These are phyloP conservation scores for Peziza echinospora DNA, from an alignment of 495 filamentous ascomycete genomes.

Conservation along the genomic window DNA sequence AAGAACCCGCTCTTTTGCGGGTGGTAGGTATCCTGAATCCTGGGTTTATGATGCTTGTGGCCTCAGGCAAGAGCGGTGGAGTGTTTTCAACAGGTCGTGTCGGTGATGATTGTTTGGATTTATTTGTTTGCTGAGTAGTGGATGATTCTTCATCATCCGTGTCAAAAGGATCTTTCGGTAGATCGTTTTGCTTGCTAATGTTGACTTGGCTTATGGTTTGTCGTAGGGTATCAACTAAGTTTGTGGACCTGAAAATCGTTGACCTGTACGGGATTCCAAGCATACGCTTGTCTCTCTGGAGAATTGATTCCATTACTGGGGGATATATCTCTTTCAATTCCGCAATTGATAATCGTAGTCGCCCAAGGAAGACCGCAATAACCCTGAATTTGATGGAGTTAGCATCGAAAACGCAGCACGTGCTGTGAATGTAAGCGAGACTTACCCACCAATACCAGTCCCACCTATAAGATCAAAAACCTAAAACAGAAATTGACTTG, in stretches of 20 bases:
- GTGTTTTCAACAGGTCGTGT: too few species aligned
- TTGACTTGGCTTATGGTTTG: constrained; percentile 23
- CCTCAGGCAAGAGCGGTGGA: too few species aligned
- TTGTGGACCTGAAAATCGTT: constrained; percentile 92
- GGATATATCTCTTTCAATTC: constrained; percentile 93
- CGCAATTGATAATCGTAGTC: constrained; percentile 75
- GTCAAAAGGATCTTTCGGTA: background rate
- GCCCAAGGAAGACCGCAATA: constrained; percentile 89
- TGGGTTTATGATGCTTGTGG: too few species aligned
- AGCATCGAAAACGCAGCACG: too few species aligned
- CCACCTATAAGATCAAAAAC: constrained; percentile 83
- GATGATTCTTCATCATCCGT: constrained; percentile 2
- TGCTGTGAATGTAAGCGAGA: background rate
- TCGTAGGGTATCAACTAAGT: constrained; percentile 79
- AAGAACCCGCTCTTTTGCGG: too few species aligned
- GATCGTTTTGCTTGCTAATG: background rate
- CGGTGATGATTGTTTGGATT: too few species aligned
- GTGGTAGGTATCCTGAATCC: too few species aligned
- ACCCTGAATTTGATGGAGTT: constrained; percentile 25
- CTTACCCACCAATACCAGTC: constrained; percentile 50
- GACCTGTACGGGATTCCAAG: constrained; percentile 82
- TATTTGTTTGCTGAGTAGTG: too few species aligned
- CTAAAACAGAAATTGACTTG: too few species aligned
- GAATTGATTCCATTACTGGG: constrained; percentile 77
- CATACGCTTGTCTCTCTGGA: constrained; percentile 94